These are phyloP conservation scores for Pseudogymnoascus sp. DNA, from an alignment of 2,329 filamentous ascomycete genomes.

Conservation along the genomic window DNA sequence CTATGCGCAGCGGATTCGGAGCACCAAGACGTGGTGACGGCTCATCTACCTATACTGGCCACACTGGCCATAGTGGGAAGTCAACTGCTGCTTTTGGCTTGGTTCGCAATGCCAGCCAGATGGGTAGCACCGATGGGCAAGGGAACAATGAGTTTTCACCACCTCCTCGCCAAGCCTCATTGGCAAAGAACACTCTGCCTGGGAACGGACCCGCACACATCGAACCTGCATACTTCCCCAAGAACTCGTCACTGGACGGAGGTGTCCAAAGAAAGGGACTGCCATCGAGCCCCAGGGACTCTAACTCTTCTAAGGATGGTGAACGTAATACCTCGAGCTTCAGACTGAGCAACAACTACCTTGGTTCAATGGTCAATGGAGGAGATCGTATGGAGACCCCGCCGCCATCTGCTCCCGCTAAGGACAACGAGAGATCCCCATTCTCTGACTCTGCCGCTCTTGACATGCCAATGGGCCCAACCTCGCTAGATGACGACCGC, in stretches of 20 bases:
- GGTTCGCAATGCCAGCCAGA: not conserved
- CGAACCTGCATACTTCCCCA: slow-evolving; percentile 15
- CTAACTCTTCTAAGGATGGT: slow-evolving; percentile 11
- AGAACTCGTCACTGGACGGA: slow-evolving; percentile 6
- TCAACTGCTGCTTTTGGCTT: not conserved
- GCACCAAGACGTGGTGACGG: slow-evolving; percentile 28
- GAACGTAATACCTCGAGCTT: slow-evolving; percentile 12
- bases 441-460: not conserved
- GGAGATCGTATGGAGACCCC: not conserved
- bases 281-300: slow-evolving; percentile 12
- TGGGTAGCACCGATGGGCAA: slow-evolving; percentile 20
- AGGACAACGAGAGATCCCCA: not conserved
- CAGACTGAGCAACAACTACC: slow-evolving; percentile 25
- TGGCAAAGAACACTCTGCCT: slow-evolving; percentile 28
- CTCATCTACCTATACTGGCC: slow-evolving; percentile 35
- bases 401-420: not conserved
- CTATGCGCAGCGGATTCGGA: slow-evolving; percentile 43
- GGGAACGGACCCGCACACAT: slow-evolving; percentile 18
- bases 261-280: slow-evolving; percentile 4
- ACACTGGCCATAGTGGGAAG: slow-evolving; percentile 13
- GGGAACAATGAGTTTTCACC: slow-evolving; percentile 26
- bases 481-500: not conserved
- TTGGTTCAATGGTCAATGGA: slow-evolving; percentile 19
- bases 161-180: slow-evolving; percentile 21
- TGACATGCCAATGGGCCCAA: slow-evolving; percentile 1